Conservation (phyloP, 2,329 filamentous ascomycete genomes). For the Cytospora piceae region DNA sequence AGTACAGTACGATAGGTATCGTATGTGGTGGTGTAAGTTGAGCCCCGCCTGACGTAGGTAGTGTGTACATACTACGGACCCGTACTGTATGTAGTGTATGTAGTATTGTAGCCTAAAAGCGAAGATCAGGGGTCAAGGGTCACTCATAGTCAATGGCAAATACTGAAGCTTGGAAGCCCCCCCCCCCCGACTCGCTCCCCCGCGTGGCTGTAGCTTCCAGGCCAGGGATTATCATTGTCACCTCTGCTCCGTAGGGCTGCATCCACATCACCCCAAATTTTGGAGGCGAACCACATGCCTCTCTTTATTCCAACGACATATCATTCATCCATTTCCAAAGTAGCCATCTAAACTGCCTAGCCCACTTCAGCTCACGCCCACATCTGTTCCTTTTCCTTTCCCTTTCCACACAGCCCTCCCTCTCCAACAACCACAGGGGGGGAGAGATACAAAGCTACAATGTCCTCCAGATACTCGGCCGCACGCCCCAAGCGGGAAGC, state of each 20-base stretch:
- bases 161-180: neutral
- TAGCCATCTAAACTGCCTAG: neutral
- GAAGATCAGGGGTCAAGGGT: neutral
- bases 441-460: slow-evolving; percentile 36
- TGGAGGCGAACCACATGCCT: neutral
- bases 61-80: neutral
- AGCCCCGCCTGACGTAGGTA: neutral
- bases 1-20: neutral
- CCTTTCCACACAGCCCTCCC: neutral
- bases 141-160: too few relatives aligned
- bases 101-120: neutral
- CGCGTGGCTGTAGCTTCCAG: neutral
- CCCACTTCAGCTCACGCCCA: neutral
- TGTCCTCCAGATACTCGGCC: slow-evolving; percentile 63
- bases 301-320: neutral
- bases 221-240: slow-evolving; percentile 6
- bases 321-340: too few relatives aligned
- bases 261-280: slow-evolving; percentile 16
- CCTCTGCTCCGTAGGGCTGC: slow-evolving; percentile 11
- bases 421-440: neutral
- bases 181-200: neutral
- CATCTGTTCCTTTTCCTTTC: neutral
- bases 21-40: neutral
- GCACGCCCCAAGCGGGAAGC: slow-evolving; percentile 82
- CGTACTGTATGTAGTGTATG: too few relatives aligned